Base-by-base conservation (phyloP, 2,329 filamentous ascomycete genomes). In the Fusarium protoensiforme region DNA sequence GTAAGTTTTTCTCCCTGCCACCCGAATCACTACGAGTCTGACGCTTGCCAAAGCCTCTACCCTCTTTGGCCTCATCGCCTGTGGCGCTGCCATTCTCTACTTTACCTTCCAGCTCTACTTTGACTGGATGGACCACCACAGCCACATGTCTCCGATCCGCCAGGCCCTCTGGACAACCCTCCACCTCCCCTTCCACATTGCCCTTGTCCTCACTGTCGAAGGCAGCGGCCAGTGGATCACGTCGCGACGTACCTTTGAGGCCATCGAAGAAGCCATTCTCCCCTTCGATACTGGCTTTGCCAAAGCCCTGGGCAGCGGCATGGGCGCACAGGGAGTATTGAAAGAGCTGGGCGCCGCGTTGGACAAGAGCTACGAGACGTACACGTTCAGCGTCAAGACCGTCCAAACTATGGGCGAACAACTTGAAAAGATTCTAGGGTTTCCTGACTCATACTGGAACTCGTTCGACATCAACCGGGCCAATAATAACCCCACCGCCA, bases 351-450 rank as follows among this genome's bases (percentile, higher is more conserved):
- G 0, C 14, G 22, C 1, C 7, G 14, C 41, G 20, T 22, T 51
- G 46, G 6, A 2, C 6, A 51, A 51, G 10, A 3, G 9, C 6
- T 51, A 51, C 24, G 2, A 29, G 3, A 51, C 46, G 46, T 51
- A 51, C 46, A 13, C 46, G 18, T 51, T 51, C 11, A 51, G 27
- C 18, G 18, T 9, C 24, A n/a, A 27, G 24, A 29, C 46, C 2
- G 4, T 51, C 3, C 0, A 1, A 2, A 8, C 7, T 10, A 51
- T 51, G 46, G 0, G 0, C 0, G 1, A 3, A 0, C 14, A 4
- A 31, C 24, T 51, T 31, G 10, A 4, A 1, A 3, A 1, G 46
- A 2, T 51, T 29, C 3, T 0, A 5, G 16, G 0, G 16, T 1
- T 51, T 51, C 46, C 46, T 16, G 24, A 51, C 18, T 51, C 46